Conservation (phyloP, 352 stramenopile species). For the Phytophthora cactorum region DNA sequence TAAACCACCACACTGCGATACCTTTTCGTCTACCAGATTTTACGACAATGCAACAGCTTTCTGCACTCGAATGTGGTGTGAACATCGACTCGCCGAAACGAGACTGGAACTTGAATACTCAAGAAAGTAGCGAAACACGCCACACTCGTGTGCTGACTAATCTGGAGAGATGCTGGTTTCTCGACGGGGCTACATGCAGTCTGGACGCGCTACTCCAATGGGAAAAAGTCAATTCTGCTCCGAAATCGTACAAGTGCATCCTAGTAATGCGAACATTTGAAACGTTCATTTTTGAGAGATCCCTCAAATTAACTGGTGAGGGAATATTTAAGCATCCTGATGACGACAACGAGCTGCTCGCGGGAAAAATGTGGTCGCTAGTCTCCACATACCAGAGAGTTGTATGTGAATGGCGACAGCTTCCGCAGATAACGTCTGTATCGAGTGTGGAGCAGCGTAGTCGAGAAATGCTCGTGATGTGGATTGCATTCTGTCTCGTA, state of each 20-base stretch:
- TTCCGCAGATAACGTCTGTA: slow-evolving; percentile 12
- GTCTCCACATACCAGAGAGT: slow-evolving; percentile 23
- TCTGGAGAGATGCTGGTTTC: slow-evolving; percentile 19
- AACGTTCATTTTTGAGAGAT: slow-evolving; percentile 32
- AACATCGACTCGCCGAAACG: slow-evolving; percentile 11
- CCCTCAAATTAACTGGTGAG: slow-evolving; percentile 1
- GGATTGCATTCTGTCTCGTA: slow-evolving; percentile 47
- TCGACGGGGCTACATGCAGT: slow-evolving; percentile 20
- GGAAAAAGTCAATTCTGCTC: slow-evolving; percentile 6
- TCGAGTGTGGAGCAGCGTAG: slow-evolving; percentile 45
- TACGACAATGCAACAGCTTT: slow-evolving; percentile 10
- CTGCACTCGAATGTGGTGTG: slow-evolving; percentile 5
- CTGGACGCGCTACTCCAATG: slow-evolving; percentile 17
- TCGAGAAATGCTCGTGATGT: slow-evolving; percentile 45
- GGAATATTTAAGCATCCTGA: neutral
- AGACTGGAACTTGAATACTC: neutral
- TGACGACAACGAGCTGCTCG: slow-evolving; percentile 1
- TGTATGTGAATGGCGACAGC: slow-evolving; percentile 15
- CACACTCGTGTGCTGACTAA: slow-evolving; percentile 21
- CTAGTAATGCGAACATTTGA: slow-evolving; percentile 37
- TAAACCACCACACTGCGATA: slow-evolving; percentile 18
- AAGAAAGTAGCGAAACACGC: slow-evolving; percentile 19
- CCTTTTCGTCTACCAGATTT: slow-evolving; percentile 10
- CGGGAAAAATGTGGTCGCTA: slow-evolving; percentile 3
- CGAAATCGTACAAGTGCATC: slow-evolving; percentile 21